Conservation (phyloP, 768 basidiomycete genomes). For the Holtermannia corniformis region DNA sequence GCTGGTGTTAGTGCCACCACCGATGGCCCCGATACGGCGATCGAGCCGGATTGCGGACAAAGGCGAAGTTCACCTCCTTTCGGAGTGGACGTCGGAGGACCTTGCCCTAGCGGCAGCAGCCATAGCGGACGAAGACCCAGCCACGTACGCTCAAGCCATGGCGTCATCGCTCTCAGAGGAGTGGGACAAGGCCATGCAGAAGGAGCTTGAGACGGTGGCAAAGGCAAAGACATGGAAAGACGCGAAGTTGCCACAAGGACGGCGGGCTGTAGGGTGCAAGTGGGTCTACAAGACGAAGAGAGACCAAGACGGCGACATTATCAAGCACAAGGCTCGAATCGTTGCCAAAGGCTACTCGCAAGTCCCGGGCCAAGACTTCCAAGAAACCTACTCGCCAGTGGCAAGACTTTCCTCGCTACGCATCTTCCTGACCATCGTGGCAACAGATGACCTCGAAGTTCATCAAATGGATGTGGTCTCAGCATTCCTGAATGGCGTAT, state of each 20-base stretch:
- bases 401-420: constrained; percentile 10
- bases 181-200: constrained; percentile 30
- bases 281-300: constrained; percentile 42
- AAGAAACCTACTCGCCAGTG: constrained; percentile 43
- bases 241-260: constrained; percentile 24
- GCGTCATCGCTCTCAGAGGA: too few relatives aligned
- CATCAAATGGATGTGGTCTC: constrained; percentile 4
- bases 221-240: constrained; percentile 35
- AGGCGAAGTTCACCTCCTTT: too few relatives aligned
- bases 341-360: constrained; percentile 47
- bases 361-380: constrained; percentile 45
- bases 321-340: constrained; percentile 42
- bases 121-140: too few relatives aligned
- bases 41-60: too few relatives aligned
- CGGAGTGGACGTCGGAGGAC: too few relatives aligned
- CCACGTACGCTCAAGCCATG: too few relatives aligned
- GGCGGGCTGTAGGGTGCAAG: constrained; percentile 40
- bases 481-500: constrained; percentile 9
- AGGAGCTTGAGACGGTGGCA: constrained; percentile 22
- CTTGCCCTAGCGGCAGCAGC: too few relatives aligned
- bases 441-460: constrained; percentile 7
- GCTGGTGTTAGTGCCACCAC: too few relatives aligned
- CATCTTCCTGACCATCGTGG: constrained; percentile 9
- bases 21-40: too few relatives aligned
- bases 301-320: constrained; percentile 26